phyloP scores from a whole-genome alignment of 495 filamentous ascomycete genomes.

The Penicillium dipodomyicola region DNA sequence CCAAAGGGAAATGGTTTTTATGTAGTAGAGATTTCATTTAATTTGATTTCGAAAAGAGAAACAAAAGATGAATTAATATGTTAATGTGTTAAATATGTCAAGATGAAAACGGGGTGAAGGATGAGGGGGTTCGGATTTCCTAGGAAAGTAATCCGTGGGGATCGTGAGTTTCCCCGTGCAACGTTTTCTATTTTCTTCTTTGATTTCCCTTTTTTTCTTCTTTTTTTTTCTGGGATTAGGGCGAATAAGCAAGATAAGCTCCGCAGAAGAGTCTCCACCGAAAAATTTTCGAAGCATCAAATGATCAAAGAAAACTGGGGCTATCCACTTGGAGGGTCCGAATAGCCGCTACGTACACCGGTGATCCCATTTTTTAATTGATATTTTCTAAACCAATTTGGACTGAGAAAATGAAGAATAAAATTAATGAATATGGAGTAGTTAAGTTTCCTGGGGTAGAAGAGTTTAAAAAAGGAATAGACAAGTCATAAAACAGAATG shows the following conservation, averaged over 20 bases:
- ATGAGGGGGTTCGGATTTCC: conserved; percentile 33
- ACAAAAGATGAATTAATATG: background rate
- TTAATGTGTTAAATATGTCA: too few species aligned
- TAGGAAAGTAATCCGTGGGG: conserved; percentile 29
- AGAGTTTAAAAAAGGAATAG: conserved; percentile 1
- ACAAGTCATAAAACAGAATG: background rate
- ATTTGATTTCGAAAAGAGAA: background rate
- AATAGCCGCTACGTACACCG: conserved; percentile 13
- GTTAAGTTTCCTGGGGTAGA: background rate
- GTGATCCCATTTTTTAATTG: background rate
- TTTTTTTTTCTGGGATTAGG: background rate
- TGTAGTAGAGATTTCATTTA: background rate
- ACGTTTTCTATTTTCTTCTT: conserved; percentile 22
- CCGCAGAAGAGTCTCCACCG: conserved; percentile 26
- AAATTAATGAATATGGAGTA: background rate
- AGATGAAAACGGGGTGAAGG: too few species aligned
- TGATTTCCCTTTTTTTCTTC: background rate
- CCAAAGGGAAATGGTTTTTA: background rate
- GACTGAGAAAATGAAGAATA: background rate
- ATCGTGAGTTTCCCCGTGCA: conserved; percentile 29
- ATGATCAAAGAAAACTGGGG: conserved; percentile 25
- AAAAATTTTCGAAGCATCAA: conserved; percentile 35
- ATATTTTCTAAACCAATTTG: background rate
- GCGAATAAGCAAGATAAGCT: conserved; percentile 30
- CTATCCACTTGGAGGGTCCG: conserved; percentile 17